These are phyloP conservation scores for Passiflora organensis DNA, from an alignment of 345 rosid genomes.

Conservation along the genomic window DNA sequence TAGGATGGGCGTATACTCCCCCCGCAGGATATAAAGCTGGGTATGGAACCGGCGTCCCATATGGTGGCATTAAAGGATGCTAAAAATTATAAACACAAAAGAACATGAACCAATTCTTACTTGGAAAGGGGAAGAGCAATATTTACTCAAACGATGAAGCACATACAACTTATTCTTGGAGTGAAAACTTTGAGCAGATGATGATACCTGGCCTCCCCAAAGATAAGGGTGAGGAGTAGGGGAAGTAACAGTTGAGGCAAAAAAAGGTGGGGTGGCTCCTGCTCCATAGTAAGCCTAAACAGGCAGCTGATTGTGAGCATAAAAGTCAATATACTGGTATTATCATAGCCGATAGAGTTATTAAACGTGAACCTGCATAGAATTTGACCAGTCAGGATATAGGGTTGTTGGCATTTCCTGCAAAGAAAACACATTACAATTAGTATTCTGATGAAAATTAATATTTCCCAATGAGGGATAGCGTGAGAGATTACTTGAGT, in stretches of 20 bases:
- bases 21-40: constrained; percentile 92
- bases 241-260: constrained; percentile 78
- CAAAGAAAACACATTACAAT: constrained; percentile 5
- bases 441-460: not conserved
- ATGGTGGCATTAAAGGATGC: constrained; percentile 88
- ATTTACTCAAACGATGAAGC: not conserved
- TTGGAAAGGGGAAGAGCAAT: not conserved
- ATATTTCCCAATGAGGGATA: not conserved
- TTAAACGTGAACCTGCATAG: constrained; percentile 70
- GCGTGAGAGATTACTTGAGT: constrained; percentile 43
- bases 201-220: constrained; percentile 91
- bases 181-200: constrained; percentile 8
- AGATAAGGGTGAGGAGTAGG: constrained; percentile 84
- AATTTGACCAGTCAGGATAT: constrained; percentile 81
- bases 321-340: constrained; percentile 5
- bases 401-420: constrained; percentile 72
- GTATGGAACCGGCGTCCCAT: constrained; percentile 92
- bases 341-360: not conserved
- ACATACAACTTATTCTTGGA: not conserved
- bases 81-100: constrained; percentile 29
- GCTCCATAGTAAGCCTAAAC: constrained; percentile 85
- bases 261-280: constrained; percentile 80
- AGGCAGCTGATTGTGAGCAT: constrained; percentile 25
- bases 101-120: constrained; percentile 6
- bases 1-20: constrained; percentile 84